Conservation (phyloP, 2,329 filamentous ascomycete species). For the Calonectria naviculata region DNA sequence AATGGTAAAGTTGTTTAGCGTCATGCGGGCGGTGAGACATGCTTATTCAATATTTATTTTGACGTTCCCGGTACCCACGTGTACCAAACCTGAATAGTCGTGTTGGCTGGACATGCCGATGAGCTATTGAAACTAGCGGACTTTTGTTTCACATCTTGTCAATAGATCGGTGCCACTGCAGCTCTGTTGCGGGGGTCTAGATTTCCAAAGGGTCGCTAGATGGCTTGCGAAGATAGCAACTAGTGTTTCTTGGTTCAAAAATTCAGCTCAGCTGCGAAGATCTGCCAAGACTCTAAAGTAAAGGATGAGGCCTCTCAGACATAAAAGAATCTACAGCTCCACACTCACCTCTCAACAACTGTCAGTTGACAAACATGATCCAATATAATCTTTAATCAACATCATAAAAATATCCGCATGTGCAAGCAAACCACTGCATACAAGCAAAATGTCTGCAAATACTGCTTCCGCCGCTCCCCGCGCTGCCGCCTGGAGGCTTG, state of each 20-base stretch:
- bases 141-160: not conserved
- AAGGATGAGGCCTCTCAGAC: too few relatives aligned
- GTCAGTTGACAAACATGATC: not conserved
- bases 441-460: conserved; percentile 1
- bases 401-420: not conserved
- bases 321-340: too few relatives aligned
- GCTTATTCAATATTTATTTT: too few relatives aligned
- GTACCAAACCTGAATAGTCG: too few relatives aligned
- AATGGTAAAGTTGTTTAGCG: too few relatives aligned
- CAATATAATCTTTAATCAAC: conserved; percentile 5
- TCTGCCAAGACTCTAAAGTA: too few relatives aligned
- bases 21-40: too few relatives aligned
- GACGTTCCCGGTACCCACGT: too few relatives aligned
- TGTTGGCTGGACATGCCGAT: too few relatives aligned
- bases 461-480: not conserved
- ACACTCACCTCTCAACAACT: too few relatives aligned
- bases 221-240: not conserved
- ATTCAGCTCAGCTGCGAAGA: too few relatives aligned
- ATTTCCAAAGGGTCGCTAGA: not conserved
- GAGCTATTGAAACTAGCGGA: not conserved
- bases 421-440: not conserved
- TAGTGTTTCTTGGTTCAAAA: not conserved
- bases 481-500: conserved; percentile 25
- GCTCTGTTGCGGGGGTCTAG: not conserved
- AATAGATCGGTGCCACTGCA: not conserved